phyloP scores from a whole-genome alignment of 441 rosid species.

The Bruguiera hainesii region DNA sequence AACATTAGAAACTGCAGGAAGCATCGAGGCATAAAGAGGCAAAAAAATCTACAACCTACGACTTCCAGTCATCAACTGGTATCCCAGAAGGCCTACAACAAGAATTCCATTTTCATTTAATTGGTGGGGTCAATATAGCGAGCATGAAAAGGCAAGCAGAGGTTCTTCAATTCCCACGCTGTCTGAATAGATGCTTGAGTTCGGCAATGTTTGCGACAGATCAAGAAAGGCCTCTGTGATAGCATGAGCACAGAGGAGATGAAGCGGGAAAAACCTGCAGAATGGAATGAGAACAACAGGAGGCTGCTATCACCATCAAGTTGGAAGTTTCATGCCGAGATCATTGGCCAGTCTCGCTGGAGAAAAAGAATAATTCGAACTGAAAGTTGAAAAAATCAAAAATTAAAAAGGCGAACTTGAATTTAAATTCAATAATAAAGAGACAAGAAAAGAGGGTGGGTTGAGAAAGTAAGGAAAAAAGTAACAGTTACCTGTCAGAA shows the following conservation, averaged over 20 bases:
- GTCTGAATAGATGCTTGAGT: slow-evolving; percentile 19
- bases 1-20: slow-evolving; percentile 10
- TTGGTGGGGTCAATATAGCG: slow-evolving; percentile 8
- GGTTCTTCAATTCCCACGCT: slow-evolving; percentile 18
- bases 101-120: slow-evolving; percentile 1
- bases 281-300: slow-evolving; percentile 45
- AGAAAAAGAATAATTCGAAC: slow-evolving; percentile 47
- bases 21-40: slow-evolving; percentile 7
- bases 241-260: slow-evolving; percentile 28
- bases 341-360: slow-evolving; percentile 50
- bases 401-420: slow-evolving; percentile 11
- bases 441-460: neutral
- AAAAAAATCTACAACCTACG: slow-evolving; percentile 10
- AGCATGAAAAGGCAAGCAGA: slow-evolving; percentile 1
- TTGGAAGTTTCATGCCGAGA: slow-evolving; percentile 36
- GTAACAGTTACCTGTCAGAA: slow-evolving; percentile 49
- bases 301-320: slow-evolving; percentile 24
- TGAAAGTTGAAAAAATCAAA: slow-evolving; percentile 23
- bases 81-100: slow-evolving; percentile 2
- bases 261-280: slow-evolving; percentile 39
- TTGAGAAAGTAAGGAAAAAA: neutral
- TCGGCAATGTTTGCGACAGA: slow-evolving; percentile 1
- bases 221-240: slow-evolving; percentile 19
- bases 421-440: neutral
- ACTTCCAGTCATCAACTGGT: slow-evolving; percentile 5